Base-by-base conservation (phyloP, 441 rosid species). In the Omphalea diandra region DNA sequence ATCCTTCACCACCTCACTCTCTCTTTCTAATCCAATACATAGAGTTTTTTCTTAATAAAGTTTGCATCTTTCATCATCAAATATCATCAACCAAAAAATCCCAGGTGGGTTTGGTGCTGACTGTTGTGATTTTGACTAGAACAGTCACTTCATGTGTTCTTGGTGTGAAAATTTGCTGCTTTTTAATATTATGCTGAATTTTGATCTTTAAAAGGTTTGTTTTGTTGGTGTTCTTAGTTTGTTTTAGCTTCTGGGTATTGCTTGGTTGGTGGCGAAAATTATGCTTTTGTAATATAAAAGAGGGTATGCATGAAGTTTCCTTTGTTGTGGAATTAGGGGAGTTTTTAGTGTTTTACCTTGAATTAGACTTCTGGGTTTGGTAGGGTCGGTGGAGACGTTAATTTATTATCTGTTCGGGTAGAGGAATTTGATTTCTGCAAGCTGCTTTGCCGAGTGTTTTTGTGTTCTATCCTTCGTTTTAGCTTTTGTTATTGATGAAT, bases 41-140 rank as follows among this genome's bases (percentile, higher is more conserved):
- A 33, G 32, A 35, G 22, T 20, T 50, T 59, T 24, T 20, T 36
- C 1, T 41, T 20, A 2, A 6, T 15, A 18, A 27, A 43, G 38
- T 27, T 67, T 71, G 8, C 61, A 77, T 59, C 60, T 63, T 73
- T 66, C 71, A 27, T 17, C 68, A 47, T 22, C 60, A 24, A 54
- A 38, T 40, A 18, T 24, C 65, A 68, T 7, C 73, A 56, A 36
- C 56, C 36, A 2, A 24, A 67, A 50, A 41, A 55, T 53, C n/a
- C 68, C 73, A 66, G 75, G 75, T 79, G 76, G 69, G 74, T 70
- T 82, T 69, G 69, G n/a, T 71, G 47, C 63, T 38, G 38, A 43
- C 63, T 59, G 52, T 57, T 69, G 33, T 57, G 47, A 47, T 66
- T 75, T 73, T 76, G 62, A 57, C 66, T 67, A 27, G 27, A 63